Percentiles rank a stretch among this genome's conserved stretches.
phyloP scores from a whole-genome alignment of 1,284 basidiomycete species.

The Inonotus obliquus region DNA sequence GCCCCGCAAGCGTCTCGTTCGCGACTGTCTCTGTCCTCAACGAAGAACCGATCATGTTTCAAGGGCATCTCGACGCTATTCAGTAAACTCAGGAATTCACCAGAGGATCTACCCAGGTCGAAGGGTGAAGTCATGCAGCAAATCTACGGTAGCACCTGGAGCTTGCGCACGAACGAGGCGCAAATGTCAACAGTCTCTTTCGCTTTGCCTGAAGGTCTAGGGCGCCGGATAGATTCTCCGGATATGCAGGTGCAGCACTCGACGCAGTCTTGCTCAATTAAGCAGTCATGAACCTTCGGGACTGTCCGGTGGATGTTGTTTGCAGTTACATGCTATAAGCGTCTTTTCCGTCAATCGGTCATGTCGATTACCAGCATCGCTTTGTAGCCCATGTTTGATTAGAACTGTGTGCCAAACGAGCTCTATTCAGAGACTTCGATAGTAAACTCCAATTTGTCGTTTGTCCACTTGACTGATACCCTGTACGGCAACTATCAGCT shows the following conservation, averaged over 20 bases:
- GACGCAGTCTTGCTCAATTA: neutral
- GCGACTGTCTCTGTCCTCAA: conserved; percentile 11
- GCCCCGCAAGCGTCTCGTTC: conserved; percentile 12
- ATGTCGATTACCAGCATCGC: neutral
- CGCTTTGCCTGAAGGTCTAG: conserved; percentile 17
- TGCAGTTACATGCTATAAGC: too few relatives aligned
- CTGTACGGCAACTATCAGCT: conserved; percentile 17
- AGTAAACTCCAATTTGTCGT: conserved; percentile 27
- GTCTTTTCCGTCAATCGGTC: too few relatives aligned
- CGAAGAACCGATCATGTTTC: conserved; percentile 11
- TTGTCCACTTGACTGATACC: conserved; percentile 28
- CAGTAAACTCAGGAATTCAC: neutral
- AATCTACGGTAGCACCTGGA: conserved; percentile 16
- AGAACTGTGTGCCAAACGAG: neutral
- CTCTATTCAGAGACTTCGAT: conserved; percentile 24
- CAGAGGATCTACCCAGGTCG: conserved; percentile 6
- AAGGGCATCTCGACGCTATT: conserved; percentile 1
- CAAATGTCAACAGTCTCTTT: conserved; percentile 16
- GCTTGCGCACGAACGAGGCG: conserved; percentile 12
- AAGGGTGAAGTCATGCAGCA: conserved; percentile 15
- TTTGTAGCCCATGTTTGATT: neutral
- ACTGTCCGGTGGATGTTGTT: too few relatives aligned
- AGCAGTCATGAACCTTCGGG: too few relatives aligned
- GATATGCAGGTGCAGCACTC: neutral
- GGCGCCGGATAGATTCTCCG: conserved; percentile 6